Evolutionary conservation across 169 alveolate genomes (phyloP).

Genomic region (Theileria annulata): DNA sequence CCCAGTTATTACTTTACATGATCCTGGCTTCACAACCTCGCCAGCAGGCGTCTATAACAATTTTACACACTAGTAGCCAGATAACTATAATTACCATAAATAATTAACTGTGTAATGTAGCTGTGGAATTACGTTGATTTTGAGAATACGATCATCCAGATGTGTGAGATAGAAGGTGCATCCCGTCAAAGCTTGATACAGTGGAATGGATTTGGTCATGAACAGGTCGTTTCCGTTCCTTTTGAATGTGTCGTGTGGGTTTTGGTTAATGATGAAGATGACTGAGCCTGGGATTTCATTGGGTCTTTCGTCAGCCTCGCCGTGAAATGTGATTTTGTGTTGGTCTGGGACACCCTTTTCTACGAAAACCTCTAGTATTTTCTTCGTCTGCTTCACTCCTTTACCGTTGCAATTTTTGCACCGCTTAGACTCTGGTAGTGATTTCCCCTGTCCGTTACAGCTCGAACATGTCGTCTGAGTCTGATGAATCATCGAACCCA

Average conservation of each 20-base stretch:
- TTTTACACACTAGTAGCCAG: no score
- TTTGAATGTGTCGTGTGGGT: slow-evolving; percentile 87
- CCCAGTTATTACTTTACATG: slow-evolving; percentile 86
- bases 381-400: slow-evolving; percentile 86
- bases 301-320: slow-evolving; percentile 96
- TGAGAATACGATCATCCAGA: slow-evolving; percentile 90
- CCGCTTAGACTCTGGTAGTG: slow-evolving; percentile 83
- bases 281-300: slow-evolving; percentile 94
- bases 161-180: slow-evolving; percentile 88
- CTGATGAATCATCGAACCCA: slow-evolving; percentile 91
- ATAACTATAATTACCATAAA: not conserved
- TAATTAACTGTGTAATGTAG: not conserved
- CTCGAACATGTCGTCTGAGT: slow-evolving; percentile 87
- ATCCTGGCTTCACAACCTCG: slow-evolving; percentile 89
- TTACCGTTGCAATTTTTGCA: slow-evolving; percentile 91
- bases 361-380: slow-evolving; percentile 89
- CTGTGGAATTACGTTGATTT: slow-evolving; percentile 63
- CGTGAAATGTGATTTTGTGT: slow-evolving; percentile 89
- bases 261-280: slow-evolving; percentile 83
- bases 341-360: slow-evolving; percentile 96
- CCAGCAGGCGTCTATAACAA: slow-evolving; percentile 73
- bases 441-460: slow-evolving; percentile 90
- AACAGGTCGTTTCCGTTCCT: slow-evolving; percentile 93
- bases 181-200: slow-evolving; percentile 95
- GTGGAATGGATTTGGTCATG: slow-evolving; percentile 85